Percentiles rank a stretch among this genome's conserved stretches.
Evolutionary conservation across 768 basidiomycete genomes (phyloP).

Genomic region (Psilocybe sp.): DNA sequence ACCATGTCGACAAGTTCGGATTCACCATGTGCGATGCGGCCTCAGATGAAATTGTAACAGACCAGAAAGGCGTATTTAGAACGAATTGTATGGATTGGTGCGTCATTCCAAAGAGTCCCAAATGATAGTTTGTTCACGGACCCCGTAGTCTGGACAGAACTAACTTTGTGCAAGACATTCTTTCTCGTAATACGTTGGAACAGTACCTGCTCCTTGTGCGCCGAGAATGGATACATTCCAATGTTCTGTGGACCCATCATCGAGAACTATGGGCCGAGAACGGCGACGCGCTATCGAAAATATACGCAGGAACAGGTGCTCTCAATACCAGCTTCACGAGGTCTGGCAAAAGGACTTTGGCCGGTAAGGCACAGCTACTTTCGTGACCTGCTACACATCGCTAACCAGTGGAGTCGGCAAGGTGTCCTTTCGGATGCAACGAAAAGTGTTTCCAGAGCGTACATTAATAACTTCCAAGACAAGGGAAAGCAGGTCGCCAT

Average conservation of each 20-base stretch:
- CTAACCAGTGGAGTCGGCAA: conserved; percentile 19
- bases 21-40: conserved; percentile 78
- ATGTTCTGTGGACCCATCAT: conserved; percentile 79
- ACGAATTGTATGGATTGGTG: conserved; percentile 97
- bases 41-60: conserved; percentile 71
- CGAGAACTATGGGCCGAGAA: conserved; percentile 97
- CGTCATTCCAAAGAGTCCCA: conserved; percentile 5
- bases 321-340: conserved; percentile 96
- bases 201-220: conserved; percentile 79
- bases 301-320: conserved; percentile 92
- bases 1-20: conserved; percentile 75
- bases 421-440: conserved; percentile 95
- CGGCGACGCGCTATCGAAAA: conserved; percentile 87
- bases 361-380: conserved; percentile 43
- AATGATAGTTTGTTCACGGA: background rate
- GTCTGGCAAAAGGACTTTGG: conserved; percentile 90
- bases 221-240: conserved; percentile 70
- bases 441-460: conserved; percentile 93
- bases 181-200: conserved; percentile 79
- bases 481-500: conserved; percentile 92
- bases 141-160: conserved; percentile 83
- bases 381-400: conserved; percentile 2
- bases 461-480: conserved; percentile 98
- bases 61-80: conserved; percentile 89
- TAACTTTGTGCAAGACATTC: conserved; percentile 95